Evolutionary conservation across 805 yeast species (phyloP), one percentile per base, ranked within the genome.

Genomic region (Hanseniaspora mollemarum): DNA sequence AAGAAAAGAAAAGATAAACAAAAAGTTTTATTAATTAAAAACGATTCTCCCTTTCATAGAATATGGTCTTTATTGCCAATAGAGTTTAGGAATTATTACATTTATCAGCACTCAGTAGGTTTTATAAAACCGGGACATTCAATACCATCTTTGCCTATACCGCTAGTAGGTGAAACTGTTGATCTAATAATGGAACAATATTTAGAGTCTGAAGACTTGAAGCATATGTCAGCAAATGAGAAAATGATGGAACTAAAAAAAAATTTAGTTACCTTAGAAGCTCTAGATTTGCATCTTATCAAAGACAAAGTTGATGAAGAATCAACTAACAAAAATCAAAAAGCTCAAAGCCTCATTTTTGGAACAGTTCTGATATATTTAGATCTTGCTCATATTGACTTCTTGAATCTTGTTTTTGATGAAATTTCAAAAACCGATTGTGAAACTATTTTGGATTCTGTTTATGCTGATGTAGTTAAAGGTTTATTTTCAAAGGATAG

Each of bases 1-100:
- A 62, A 61, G 0, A 71, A 71, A 12, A 73, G 75, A 39, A 64
- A 77, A 46, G 58, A 60, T 9, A 59, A 66, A 18, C 96, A 88
- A 61, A 80, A 80, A 48, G 68, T 70, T 2, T 94, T 84, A 62
- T 65, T 88, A 1, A 66, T 75, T 18, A 56, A 68, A 6, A 83
- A 86, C 58, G 98, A 92, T 69, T 83, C 84, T 0, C 87, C 95
- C 0, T 87, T 78, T 55, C 92, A 86, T 57, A 67, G 98, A 51
- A 69, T 79, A 19, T 81, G 92, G 0, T 88, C 87, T 61, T 63
- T 90, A 26, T 62, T 90, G 8, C 73, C 75, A 2, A 72, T 71
- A 6, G 70, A 71, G 13, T 65, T 67, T 13, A 73, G 80, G 49
- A 74, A 72, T 44, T 62, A 66, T 0, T 57, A 57, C 19, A 37